Evolutionary conservation across 83 land plant genomes (phyloP), one percentile per base, ranked within the genome.

Genomic region (Diphasiastrum complanatum): DNA sequence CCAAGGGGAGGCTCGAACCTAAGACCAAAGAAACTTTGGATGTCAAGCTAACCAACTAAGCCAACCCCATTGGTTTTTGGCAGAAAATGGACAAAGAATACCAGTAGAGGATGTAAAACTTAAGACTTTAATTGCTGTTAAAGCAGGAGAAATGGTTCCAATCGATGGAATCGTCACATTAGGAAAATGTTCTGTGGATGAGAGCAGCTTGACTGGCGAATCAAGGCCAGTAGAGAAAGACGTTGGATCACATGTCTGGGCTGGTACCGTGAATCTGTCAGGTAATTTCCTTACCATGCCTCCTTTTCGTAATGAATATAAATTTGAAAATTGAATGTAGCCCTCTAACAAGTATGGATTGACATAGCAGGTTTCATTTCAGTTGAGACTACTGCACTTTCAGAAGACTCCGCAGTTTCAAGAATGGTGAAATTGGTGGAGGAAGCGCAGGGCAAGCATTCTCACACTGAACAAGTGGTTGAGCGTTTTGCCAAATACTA

Each of bases 161-260:
- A 87, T 91, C 24, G 97, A 91, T 68, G 95, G 97, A 24, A 36
- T 80, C 19, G 85, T 91, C 11, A 64, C 75, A 4, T 82, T 85
- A 19, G 97, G 97, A 3, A 74, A 70, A 23, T 73, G 91, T 45
- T 81, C 82, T 38, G 82, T 87, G 5, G 95, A 91, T 65, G 95
- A 91, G 71, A 87, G 81, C 47, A 81, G 77, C 37, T 52, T 91
- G 47, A 87, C 87, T 14, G 97, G 97, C 45, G 97, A 91, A 69
- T 75, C 97, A 3, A 41, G 67, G 20, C 97, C 95, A 14, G 91
- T 79, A 14, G 57, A 84, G 59, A 91, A 91, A 64, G 74, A 75
- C 22, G 68, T 55, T n/a, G 85, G 78, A 23, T 80, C 85, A 8
- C 41, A 19, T 38, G 91, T 91, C 31, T 87, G 87, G 91, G 97